Percentiles rank a stretch among this genome's conserved stretches.
Conservation (phyloP, 2,329 filamentous ascomycete species). For the Pseudogymnoascus sp. region DNA sequence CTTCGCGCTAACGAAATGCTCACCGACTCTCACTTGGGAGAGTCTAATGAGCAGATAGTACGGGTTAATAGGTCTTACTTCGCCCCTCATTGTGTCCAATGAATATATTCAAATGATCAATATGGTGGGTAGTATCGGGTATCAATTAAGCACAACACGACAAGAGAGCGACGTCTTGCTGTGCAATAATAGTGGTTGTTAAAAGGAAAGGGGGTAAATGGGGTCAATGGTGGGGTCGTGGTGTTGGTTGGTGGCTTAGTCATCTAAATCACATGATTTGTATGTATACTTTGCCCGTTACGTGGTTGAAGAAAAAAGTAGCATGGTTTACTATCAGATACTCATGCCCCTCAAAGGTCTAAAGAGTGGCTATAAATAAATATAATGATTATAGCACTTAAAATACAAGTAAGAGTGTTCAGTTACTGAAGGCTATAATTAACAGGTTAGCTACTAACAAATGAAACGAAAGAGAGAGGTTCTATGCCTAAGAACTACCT, state of each 20-base stretch:
- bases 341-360: too few relatives aligned
- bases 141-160: slow-evolving; percentile 4
- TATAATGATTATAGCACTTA: too few relatives aligned
- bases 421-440: too few relatives aligned
- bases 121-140: slow-evolving; percentile 6
- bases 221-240: slow-evolving; percentile 4
- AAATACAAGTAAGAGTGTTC: too few relatives aligned
- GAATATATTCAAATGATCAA: slow-evolving; percentile 2
- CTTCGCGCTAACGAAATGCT: slow-evolving; percentile 6
- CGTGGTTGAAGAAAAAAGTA: too few relatives aligned
- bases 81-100: slow-evolving; percentile 7
- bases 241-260: neutral
- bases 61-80: slow-evolving; percentile 8
- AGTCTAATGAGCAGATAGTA: slow-evolving; percentile 6
- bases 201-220: slow-evolving; percentile 6
- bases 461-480: too few relatives aligned
- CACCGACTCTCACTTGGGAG: slow-evolving; percentile 4
- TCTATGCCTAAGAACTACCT: too few relatives aligned
- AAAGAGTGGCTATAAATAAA: too few relatives aligned
- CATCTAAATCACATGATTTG: neutral
- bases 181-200: slow-evolving; percentile 5
- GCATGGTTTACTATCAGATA: too few relatives aligned
- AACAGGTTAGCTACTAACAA: too few relatives aligned
- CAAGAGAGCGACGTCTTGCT: slow-evolving; percentile 3
- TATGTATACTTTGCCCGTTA: neutral